Conservation (phyloP, 768 basidiomycete genomes). For the Lenzites betulinus region DNA sequence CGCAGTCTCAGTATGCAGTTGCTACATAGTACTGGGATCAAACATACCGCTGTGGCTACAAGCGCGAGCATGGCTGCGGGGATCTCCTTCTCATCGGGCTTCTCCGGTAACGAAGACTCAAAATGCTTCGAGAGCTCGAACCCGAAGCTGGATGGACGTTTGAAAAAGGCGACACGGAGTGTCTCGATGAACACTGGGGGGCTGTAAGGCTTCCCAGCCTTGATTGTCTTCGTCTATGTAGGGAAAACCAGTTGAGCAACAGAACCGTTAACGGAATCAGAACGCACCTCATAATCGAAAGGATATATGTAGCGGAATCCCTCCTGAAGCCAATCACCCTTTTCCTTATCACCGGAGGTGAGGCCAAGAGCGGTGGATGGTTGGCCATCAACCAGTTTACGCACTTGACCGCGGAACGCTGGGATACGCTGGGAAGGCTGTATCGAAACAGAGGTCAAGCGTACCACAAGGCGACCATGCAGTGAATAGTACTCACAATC, state of each 20-base stretch:
- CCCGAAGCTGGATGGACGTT: neutral
- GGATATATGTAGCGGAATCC: neutral
- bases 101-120: neutral
- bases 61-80: constrained; percentile 4
- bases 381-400: neutral
- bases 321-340: neutral
- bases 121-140: neutral
- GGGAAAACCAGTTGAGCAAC: neutral
- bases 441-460: neutral
- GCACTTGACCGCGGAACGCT: neutral
- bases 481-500: neutral
- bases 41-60: neutral
- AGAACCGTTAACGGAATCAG: neutral
- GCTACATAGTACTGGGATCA: neutral
- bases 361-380: neutral
- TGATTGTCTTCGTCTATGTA: neutral
- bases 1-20: neutral
- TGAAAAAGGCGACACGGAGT: neutral
- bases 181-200: neutral
- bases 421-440: neutral
- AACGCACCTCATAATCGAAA: neutral
- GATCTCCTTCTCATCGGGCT: constrained; percentile 13
- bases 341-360: neutral
- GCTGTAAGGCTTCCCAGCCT: neutral
- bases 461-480: too few species aligned